phyloP scores from a whole-genome alignment of 352 stramenopile genomes.

The Phytophthora hibernalis region DNA sequence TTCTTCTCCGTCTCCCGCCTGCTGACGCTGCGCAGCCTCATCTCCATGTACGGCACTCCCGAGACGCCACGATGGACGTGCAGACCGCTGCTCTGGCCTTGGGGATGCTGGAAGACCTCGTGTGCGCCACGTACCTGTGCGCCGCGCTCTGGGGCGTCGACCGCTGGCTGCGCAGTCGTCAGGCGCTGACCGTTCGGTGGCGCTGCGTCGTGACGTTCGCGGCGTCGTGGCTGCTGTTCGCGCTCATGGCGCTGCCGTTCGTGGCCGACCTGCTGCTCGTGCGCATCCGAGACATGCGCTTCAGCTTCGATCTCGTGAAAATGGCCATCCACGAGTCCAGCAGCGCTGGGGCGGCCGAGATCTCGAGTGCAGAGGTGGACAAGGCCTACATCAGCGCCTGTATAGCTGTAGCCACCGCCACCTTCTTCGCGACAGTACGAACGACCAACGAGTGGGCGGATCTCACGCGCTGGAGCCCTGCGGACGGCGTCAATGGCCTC shows the following conservation, averaged over 20 bases:
- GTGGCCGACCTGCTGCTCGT: constrained; percentile 41
- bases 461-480: constrained; percentile 26
- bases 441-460: constrained; percentile 14
- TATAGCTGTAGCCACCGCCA: constrained; percentile 1
- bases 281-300: constrained; percentile 39
- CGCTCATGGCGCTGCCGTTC: constrained; percentile 32
- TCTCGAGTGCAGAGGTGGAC: constrained; percentile 26
- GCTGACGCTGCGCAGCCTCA: constrained; percentile 26
- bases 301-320: constrained; percentile 41
- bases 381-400: not conserved
- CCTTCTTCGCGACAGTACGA: constrained; percentile 21
- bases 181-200: too few species aligned
- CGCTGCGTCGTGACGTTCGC: constrained; percentile 9
- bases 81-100: constrained; percentile 23
- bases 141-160: constrained; percentile 32
- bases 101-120: constrained; percentile 33
- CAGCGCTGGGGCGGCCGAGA: constrained; percentile 27
- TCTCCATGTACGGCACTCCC: constrained; percentile 35
- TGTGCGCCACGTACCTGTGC: constrained; percentile 43
- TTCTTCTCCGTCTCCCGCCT: constrained; percentile 46
- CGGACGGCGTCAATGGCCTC: not conserved
- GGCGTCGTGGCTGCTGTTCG: constrained; percentile 27
- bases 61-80: constrained; percentile 24
- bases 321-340: constrained; percentile 45
- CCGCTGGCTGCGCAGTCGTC: not conserved